These are phyloP conservation scores for Geoglossum cookeanum DNA, from an alignment of 2,329 filamentous ascomycete species.

Conservation along the genomic window DNA sequence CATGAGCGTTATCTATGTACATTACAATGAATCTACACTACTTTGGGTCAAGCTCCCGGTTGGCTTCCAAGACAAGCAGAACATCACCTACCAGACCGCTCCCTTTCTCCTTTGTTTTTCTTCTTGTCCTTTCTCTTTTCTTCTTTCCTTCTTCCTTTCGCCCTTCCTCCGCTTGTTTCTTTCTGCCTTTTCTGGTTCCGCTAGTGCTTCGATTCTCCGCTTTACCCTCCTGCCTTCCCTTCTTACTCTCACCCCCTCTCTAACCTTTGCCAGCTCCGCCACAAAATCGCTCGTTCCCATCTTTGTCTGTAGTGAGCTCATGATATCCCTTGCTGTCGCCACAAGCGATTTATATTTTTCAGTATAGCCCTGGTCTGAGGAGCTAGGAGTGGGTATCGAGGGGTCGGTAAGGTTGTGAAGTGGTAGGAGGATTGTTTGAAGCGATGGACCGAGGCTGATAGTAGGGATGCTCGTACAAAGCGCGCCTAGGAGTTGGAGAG, in stretches of 20 bases:
- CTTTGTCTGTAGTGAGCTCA: conserved; percentile 69
- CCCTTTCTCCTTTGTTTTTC: conserved; percentile 53
- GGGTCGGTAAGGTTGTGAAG: conserved; percentile 74
- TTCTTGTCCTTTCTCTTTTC: conserved; percentile 59
- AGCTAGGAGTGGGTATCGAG: conserved; percentile 50
- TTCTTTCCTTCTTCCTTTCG: conserved; percentile 65
- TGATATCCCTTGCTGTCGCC: conserved; percentile 52
- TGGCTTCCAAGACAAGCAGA: background rate
- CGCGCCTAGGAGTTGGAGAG: conserved; percentile 54
- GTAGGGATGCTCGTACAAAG: conserved; percentile 43
- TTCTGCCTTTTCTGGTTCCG: conserved; percentile 59
- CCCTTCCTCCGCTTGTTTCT: conserved; percentile 66
- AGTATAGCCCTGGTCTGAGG: conserved; percentile 50
- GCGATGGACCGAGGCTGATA: conserved; percentile 38
- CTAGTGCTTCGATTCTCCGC: conserved; percentile 73
- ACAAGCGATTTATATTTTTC: conserved; percentile 51
- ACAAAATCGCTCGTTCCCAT: conserved; percentile 67
- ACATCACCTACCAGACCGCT: background rate
- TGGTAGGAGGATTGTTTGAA: conserved; percentile 45
- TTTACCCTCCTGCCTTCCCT: conserved; percentile 62
- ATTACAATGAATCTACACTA: background rate
- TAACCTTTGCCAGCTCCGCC: conserved; percentile 50
- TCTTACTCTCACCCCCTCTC: conserved; percentile 50
- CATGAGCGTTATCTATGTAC: background rate
- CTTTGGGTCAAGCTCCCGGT: background rate